Evolutionary conservation across 169 alveolate species (phyloP), one percentile per base, ranked within the genome.

Genomic region (Miamiensis avidus): DNA sequence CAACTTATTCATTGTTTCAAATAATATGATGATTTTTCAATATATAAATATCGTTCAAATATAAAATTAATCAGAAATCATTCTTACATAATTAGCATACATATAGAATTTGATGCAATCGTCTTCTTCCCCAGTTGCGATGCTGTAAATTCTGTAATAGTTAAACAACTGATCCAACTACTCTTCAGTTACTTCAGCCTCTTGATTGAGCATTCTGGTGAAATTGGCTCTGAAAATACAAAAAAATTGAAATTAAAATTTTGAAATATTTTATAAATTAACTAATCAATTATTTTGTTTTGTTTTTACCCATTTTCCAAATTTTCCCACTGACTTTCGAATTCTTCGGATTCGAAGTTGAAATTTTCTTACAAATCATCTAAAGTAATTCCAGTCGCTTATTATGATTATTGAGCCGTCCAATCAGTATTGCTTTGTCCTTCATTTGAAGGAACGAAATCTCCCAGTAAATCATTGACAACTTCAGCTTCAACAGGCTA

Each of bases 81-180:
- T 1, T 49, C 15, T 79, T 79, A 79, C 84, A 79, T 79, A 76
- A 16, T 79, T 34, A 1, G 84, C 83, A 81, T 86, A 86, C 31
- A 86, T 74, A 65, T 81, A 86, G 76, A 86, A 81, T 75, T 82
- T 82, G 4, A 74, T 64, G 15, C 74, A 78, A 27, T 74, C 79
- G 29, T 74, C 75, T 74, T 82, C 64, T 82, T 82, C 84, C 27
- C 84, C 84, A 28, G 34, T 34, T 6, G 84, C 84, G 30, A 74
- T 76, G 64, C 84, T 79, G 76, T 79, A 79, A 30, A 79, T 79
- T 79, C 84, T 79, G 29, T 79, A 29, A 28, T 49, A 34, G 34
- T 79, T 79, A 79, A 79, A 79, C 31, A 79, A 79, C 15, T 64
- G 76, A 34, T 79, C 84, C 0, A 79, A 29, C 27, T 1, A 4